Conservation (phyloP, 2,329 filamentous ascomycete species). For the Ceratocystis cubensis region DNA sequence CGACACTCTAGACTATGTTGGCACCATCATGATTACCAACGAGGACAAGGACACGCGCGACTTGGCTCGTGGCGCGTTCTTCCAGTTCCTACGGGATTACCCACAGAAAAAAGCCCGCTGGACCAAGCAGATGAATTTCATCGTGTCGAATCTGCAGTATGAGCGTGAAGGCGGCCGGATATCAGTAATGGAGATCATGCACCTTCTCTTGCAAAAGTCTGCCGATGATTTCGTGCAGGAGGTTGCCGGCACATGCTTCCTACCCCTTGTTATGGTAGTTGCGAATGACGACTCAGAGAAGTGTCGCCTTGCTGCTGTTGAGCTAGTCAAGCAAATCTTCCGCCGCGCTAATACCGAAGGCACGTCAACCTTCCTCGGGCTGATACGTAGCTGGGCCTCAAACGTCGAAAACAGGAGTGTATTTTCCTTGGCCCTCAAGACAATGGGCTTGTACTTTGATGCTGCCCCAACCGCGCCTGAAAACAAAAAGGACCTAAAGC, state of each 20-base stretch:
- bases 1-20: slow-evolving; percentile 78
- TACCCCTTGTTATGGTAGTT: slow-evolving; percentile 72
- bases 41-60: slow-evolving; percentile 81
- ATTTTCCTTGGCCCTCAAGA: slow-evolving; percentile 61
- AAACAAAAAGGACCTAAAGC: slow-evolving; percentile 54
- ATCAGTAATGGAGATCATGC: slow-evolving; percentile 84
- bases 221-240: slow-evolving; percentile 73
- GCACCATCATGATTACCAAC: slow-evolving; percentile 89
- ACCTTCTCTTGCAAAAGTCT: slow-evolving; percentile 75
- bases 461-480: slow-evolving; percentile 45
- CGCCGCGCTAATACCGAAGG: slow-evolving; percentile 62
- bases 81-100: slow-evolving; percentile 90
- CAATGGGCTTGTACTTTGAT: slow-evolving; percentile 74
- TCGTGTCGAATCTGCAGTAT: slow-evolving; percentile 84
- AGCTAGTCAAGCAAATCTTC: slow-evolving; percentile 71
- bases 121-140: slow-evolving; percentile 76
- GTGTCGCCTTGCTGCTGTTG: slow-evolving; percentile 69
- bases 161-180: slow-evolving; percentile 76
- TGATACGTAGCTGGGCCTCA: slow-evolving; percentile 64
- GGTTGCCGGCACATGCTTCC: slow-evolving; percentile 67
- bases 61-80: slow-evolving; percentile 75
- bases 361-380: slow-evolving; percentile 53
- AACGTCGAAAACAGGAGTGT: slow-evolving; percentile 56
- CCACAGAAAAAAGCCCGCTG: slow-evolving; percentile 83
- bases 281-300: slow-evolving; percentile 79